A percentile compares a stretch with the other conserved stretches of the same genome.
phyloP scores from a whole-genome alignment of 1,284 basidiomycete genomes.

The Cryptococcus floricola region DNA sequence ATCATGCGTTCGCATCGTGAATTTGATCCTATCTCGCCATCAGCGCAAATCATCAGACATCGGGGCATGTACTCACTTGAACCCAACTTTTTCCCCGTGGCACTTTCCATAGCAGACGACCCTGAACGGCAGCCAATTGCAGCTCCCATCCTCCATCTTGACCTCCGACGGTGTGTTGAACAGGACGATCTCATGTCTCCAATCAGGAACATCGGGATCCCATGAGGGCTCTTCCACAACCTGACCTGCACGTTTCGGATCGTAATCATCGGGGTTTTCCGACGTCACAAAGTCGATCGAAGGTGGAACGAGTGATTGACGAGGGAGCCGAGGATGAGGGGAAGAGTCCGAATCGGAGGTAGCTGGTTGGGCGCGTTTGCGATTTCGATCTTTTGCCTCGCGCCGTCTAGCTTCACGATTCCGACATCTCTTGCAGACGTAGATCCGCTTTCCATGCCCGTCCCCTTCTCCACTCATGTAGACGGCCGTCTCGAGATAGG shows the following conservation, averaged over 20 bases:
- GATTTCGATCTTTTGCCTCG: slow-evolving; percentile 37
- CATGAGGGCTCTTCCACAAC: slow-evolving; percentile 43
- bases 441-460: slow-evolving; percentile 52
- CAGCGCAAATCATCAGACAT: neutral
- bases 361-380: slow-evolving; percentile 31
- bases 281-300: slow-evolving; percentile 39
- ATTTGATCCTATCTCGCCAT: slow-evolving; percentile 63
- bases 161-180: slow-evolving; percentile 94
- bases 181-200: slow-evolving; percentile 69
- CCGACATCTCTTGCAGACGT: slow-evolving; percentile 79
- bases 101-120: slow-evolving; percentile 99
- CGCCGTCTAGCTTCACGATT: slow-evolving; percentile 65
- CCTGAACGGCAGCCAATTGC: slow-evolving; percentile 76
- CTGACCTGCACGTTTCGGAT: slow-evolving; percentile 34
- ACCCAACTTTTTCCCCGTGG: slow-evolving; percentile 95
- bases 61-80: slow-evolving; percentile 52
- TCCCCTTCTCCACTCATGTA: slow-evolving; percentile 38
- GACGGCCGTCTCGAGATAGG: slow-evolving; percentile 45
- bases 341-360: slow-evolving; percentile 29
- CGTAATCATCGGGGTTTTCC: slow-evolving; percentile 40
- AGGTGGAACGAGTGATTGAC: slow-evolving; percentile 19
- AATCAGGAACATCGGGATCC: slow-evolving; percentile 38
- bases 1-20: slow-evolving; percentile 76
- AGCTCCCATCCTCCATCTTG: slow-evolving; percentile 82
- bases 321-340: slow-evolving; percentile 5